Percentiles rank a stretch among this genome's conserved stretches.
Evolutionary conservation across 83 land plant species (phyloP).

Genomic region (Picea engelmannii): DNA sequence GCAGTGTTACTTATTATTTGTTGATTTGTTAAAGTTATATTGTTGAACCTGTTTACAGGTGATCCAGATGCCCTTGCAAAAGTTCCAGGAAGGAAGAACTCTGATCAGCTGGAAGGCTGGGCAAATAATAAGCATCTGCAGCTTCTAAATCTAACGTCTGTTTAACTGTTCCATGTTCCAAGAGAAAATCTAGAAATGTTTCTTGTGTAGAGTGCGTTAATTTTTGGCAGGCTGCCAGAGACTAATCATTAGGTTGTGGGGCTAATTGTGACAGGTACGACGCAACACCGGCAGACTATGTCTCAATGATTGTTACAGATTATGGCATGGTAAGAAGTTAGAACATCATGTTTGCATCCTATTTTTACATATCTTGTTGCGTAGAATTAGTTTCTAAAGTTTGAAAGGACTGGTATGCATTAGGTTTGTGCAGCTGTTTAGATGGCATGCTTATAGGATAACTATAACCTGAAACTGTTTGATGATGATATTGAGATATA

Average conservation of each 20-base stretch:
- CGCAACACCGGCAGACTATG: conserved; percentile 93
- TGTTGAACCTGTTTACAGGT: conserved; percentile 52
- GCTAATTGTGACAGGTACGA: conserved; percentile 73
- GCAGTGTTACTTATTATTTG: not conserved
- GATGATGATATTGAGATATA: too few species aligned
- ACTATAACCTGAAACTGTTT: too few species aligned
- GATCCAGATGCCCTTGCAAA: conserved; percentile 84
- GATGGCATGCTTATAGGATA: not conserved
- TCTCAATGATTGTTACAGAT: conserved; percentile 92
- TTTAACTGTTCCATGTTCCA: not conserved
- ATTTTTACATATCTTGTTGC: not conserved
- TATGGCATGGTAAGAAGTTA: conserved; percentile 86
- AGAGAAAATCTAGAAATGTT: not conserved
- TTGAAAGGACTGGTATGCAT: not conserved
- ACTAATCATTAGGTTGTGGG: conserved; percentile 7
- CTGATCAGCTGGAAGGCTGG: conserved; percentile 62
- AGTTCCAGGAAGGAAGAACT: conserved; percentile 67
- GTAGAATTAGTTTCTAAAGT: too few species aligned
- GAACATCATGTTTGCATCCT: not conserved
- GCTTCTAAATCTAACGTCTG: conserved; percentile 85
- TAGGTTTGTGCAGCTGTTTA: not conserved
- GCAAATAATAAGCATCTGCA: conserved; percentile 72
- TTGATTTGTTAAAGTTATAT: not conserved
- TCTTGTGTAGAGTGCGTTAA: not conserved
- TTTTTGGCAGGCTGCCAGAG: not conserved